These are phyloP conservation scores for Pseudogymnoascus sp. DNA, from an alignment of 2,329 filamentous ascomycete genomes.

Conservation along the genomic window DNA sequence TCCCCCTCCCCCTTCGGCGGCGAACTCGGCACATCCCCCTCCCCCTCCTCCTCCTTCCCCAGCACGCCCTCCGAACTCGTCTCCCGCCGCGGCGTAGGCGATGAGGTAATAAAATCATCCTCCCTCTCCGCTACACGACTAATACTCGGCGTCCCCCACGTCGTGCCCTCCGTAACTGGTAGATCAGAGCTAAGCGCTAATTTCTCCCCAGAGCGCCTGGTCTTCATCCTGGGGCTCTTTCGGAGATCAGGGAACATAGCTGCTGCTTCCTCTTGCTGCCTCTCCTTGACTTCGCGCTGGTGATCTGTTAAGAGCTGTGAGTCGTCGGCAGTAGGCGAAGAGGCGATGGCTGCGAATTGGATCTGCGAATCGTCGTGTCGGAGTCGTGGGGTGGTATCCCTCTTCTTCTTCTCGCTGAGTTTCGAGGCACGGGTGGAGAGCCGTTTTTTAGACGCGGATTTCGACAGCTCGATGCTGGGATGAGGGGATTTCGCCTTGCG, in stretches of 20 bases:
- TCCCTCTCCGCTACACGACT: conserved; percentile 17
- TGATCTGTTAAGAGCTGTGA: conserved; percentile 71
- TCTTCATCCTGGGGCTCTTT: conserved; percentile 38
- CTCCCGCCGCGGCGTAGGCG: conserved; percentile 51
- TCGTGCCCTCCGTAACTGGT: conserved; percentile 31
- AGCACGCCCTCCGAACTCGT: conserved; percentile 38
- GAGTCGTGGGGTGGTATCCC: conserved; percentile 40
- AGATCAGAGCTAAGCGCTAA: conserved; percentile 22
- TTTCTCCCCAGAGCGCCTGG: conserved; percentile 12
- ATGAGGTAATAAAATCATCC: conserved; percentile 39
- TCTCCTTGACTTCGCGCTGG: conserved; percentile 67
- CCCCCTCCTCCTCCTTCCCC: conserved; percentile 27
- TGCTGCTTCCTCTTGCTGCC: conserved; percentile 55
- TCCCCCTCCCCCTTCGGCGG: conserved; percentile 38
- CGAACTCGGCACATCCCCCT: conserved; percentile 47
- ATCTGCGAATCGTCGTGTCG: conserved; percentile 79
- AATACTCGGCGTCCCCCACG: conserved; percentile 21
- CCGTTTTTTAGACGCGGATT: conserved; percentile 15
- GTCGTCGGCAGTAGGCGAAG: conserved; percentile 47
- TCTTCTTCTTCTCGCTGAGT: conserved; percentile 27
- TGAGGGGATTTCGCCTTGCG: background rate
- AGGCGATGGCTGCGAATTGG: conserved; percentile 61
- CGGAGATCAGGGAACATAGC: conserved; percentile 60
- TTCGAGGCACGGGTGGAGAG: conserved; percentile 27
- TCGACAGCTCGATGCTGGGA: conserved; percentile 11